Percentiles rank a stretch among this genome's conserved stretches.
Conservation (phyloP, 768 basidiomycete species). For the Xerocomellus intermedius region DNA sequence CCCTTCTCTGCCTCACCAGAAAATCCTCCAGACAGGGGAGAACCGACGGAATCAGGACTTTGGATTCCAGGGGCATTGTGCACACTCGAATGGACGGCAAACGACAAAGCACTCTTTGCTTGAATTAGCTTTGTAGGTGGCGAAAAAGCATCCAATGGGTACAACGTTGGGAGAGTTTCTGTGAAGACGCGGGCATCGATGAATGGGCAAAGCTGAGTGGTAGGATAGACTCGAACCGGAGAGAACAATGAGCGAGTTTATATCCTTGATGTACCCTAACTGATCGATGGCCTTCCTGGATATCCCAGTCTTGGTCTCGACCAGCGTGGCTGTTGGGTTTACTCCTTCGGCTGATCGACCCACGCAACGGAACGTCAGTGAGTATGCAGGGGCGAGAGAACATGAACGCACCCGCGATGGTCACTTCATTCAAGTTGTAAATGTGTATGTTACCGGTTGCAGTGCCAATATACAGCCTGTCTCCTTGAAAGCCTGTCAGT, state of each 20-base stretch:
- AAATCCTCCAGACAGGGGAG: conserved; percentile 9
- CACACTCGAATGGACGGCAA: conserved; percentile 68
- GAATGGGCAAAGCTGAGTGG: background rate
- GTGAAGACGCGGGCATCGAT: background rate
- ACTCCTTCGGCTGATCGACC: conserved; percentile 5
- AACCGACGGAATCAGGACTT: conserved; percentile 13
- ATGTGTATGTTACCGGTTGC: conserved; percentile 53
- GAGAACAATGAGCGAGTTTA: conserved; percentile 81
- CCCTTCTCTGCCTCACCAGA: conserved; percentile 4
- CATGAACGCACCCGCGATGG: conserved; percentile 38
- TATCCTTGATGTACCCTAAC: conserved; percentile 78
- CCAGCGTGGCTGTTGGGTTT: conserved; percentile 31
- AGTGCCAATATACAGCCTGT: conserved; percentile 63
- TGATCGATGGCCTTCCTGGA: conserved; percentile 80
- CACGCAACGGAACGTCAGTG: conserved; percentile 14
- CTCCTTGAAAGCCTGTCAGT: conserved; percentile 35
- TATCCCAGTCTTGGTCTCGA: conserved; percentile 67
- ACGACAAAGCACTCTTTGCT: conserved; percentile 80
- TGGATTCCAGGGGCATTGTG: conserved; percentile 39
- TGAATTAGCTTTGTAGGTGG: conserved; percentile 72
- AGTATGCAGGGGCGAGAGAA: conserved; percentile 20
- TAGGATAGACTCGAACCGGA: conserved; percentile 55
- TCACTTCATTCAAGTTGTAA: conserved; percentile 44
- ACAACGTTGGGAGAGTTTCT: conserved; percentile 77
- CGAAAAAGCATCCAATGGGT: conserved; percentile 62